Base-by-base conservation (phyloP, 495 filamentous ascomycete species). In the Trichoderma reesei region DNA sequence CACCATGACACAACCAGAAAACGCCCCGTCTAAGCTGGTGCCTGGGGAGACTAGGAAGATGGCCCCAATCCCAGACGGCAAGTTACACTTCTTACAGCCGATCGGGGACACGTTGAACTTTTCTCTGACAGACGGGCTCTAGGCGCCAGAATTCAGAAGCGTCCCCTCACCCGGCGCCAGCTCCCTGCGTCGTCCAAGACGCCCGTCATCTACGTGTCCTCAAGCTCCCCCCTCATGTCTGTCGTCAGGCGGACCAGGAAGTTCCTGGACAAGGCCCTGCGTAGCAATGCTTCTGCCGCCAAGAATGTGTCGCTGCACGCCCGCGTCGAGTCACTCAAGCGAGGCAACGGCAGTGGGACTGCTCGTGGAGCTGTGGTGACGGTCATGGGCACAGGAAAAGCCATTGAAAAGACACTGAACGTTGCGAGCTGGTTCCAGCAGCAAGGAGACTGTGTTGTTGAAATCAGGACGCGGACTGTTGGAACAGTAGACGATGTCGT, bases 241-340 rank as follows among this genome's bases (percentile, higher is more conserved):
- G 83, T 86, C 13, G 81, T 96, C 16, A 90, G 90, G 74, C 90
- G 92, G 66, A 85, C 91, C 34, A 85, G 88, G 60, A 87, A 87
- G 63, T 80, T 89, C 13, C 86, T 97, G 3, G 80, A 86, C 5
- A 82, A 86, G 20, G 84, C 89, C 60, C 82, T 85, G 61, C 84
- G 89, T 64, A 74, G 66, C 33, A 68, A 64, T 11, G 65, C 67
- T 3, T 38, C 69, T 16, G 68, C 72, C 41, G 72, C 70, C 6
- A 75, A 69, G 42, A 68, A 75, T 0, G 67, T 76, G 8, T 73
- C 76, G 2, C 66, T 80, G 0, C 75, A 75, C 62, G 74, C 71
- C 65, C 79, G 75, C 41, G 74, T 73, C 67, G 75, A 65, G 44
- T 78, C 79, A 5, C 71, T 80, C 13, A 74, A 73, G 38, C 67